Evolutionary conservation across 2,329 filamentous ascomycete genomes (phyloP), one percentile per base, ranked within the genome.

Genomic region (Fusarium foetens): DNA sequence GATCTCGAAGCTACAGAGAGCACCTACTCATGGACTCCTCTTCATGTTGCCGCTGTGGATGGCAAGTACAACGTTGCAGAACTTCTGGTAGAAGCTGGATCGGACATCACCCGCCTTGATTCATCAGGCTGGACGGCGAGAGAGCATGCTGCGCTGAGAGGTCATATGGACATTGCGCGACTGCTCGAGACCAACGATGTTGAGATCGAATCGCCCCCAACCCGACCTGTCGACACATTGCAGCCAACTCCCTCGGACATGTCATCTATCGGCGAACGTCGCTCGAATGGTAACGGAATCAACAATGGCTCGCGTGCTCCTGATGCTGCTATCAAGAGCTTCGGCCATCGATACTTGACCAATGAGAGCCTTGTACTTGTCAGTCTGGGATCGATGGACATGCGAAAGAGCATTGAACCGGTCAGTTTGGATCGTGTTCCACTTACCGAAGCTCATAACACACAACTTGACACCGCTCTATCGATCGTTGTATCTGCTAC

Each of bases 311-410:
- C 86, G 10, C 86, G 90, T 55, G 83, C 87, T 11, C 85, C 91
- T 5, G 94, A 98, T 71, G 92, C 95, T 71, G 92, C 95, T 9
- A 89, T 98, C 72, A 98, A 98, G 82, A 93, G 94, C 2, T 99
- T 98, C 81, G 96, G 96, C 62, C 96, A 99, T 85, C 91, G 95
- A 59, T 99, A 98, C 82, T 87, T 99, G 55, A 97, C 91, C 23
- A 90, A 97, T 57, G 92, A 97, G 77, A 93, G 93, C 70, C 91
- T 99, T 85, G 89, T 99, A 8, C 86, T 98, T 53, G 95, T 99
- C 76, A 98, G 94, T 77, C 85, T 99, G 13, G 96, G 96, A 0
- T 95, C 94, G 0, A 97, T 98, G 93, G 96, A 99, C 79, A 93
- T 93, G 83, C 90, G 94, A 60, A 97, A 96, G 82, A 88, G 90